Conservation (phyloP, 352 stramenopile genomes). For the Globisporangium alternatum region DNA sequence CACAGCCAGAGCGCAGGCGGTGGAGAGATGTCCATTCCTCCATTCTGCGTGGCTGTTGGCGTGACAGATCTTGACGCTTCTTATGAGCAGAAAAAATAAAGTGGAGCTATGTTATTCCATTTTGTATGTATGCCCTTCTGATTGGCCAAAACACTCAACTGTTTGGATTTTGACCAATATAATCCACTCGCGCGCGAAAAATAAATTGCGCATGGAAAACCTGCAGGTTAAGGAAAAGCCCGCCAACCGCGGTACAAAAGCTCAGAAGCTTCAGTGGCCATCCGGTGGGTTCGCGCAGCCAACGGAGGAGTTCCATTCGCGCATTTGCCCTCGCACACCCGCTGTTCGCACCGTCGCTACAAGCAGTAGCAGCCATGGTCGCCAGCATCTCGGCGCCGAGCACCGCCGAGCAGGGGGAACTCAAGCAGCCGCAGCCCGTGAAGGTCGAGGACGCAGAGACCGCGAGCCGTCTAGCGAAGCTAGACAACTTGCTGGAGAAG, state of each 20-base stretch:
- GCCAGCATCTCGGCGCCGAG: conserved; percentile 37
- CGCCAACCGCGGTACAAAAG: not conserved
- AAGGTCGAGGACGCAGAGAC: conserved; percentile 33
- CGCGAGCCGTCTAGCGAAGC: conserved; percentile 70
- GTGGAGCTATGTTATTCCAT: too few relatives aligned
- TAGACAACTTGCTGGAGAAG: conserved; percentile 86
- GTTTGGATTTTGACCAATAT: conserved; percentile 8
- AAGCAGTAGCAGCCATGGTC: conserved; percentile 37
- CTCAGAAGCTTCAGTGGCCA: not conserved
- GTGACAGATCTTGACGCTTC: too few relatives aligned
- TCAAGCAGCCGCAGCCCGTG: conserved; percentile 18
- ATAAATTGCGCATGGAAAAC: not conserved
- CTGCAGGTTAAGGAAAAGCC: conserved; percentile 3
- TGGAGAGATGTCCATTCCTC: too few relatives aligned
- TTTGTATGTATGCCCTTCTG: not conserved
- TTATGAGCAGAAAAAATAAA: too few relatives aligned
- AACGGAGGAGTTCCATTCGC: conserved; percentile 2
- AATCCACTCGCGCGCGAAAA: conserved; percentile 12
- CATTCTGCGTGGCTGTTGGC: too few relatives aligned
- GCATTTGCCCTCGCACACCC: conserved; percentile 7
- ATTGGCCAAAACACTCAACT: not conserved
- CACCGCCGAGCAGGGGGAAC: conserved; percentile 18
- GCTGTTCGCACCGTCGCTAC: not conserved
- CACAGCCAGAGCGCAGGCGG: too few relatives aligned
- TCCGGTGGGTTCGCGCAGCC: not conserved